Conservation (phyloP, 2,329 filamentous ascomycete species). For the Aspergillus japonicus region DNA sequence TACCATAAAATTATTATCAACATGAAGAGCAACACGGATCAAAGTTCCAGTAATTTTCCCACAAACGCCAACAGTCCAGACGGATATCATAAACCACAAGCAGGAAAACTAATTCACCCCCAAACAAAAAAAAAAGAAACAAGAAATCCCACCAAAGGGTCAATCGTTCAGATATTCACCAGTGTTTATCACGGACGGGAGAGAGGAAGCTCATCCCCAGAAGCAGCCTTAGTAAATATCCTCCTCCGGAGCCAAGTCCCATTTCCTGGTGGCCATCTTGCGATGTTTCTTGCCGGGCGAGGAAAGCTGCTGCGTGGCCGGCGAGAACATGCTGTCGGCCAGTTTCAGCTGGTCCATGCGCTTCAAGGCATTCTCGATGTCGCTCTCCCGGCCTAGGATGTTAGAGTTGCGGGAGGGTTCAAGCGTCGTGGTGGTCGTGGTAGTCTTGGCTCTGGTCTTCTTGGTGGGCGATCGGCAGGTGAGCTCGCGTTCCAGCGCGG, state of each 20-base stretch:
- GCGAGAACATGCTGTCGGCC: constrained; percentile 34
- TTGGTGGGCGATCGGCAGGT: constrained; percentile 63
- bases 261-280: constrained; percentile 49
- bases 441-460: constrained; percentile 36
- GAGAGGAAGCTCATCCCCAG: too few species aligned
- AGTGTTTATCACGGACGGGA: too few species aligned
- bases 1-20: not conserved
- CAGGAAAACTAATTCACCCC: not conserved
- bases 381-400: constrained; percentile 37
- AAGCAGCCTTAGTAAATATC: constrained; percentile 25
- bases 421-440: constrained; percentile 19
- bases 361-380: constrained; percentile 40
- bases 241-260: constrained; percentile 47
- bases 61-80: not conserved
- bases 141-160: not conserved
- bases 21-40: not conserved
- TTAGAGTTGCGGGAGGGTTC: constrained; percentile 29
- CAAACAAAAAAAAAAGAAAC: not conserved
- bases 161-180: not conserved
- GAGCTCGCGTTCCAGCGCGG: constrained; percentile 65
- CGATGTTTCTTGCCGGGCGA: constrained; percentile 41
- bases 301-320: constrained; percentile 21
- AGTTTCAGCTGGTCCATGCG: constrained; percentile 42
- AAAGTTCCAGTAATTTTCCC: not conserved
- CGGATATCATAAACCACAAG: constrained; percentile 2